Conservation (phyloP, 164 flowering plant genomes). For the Vitis labrusca region DNA sequence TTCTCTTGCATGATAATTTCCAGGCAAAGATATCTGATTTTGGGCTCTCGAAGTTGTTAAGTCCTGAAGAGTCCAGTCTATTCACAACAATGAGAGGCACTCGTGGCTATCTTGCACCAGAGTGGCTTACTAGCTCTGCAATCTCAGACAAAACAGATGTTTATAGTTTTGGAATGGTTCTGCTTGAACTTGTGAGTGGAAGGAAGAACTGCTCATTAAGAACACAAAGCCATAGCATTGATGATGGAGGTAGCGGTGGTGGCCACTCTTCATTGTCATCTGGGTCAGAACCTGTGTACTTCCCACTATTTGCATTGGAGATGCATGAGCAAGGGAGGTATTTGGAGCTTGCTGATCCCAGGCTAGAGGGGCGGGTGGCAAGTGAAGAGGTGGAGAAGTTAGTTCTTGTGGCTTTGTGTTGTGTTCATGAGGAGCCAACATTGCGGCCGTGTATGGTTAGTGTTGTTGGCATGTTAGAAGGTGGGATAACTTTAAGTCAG, state of each 20-base stretch:
- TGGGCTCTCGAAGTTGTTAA: constrained; percentile 80
- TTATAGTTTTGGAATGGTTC: constrained; percentile 92
- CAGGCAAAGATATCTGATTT: constrained; percentile 89
- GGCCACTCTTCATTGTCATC: constrained; percentile 40
- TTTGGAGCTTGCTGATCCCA: constrained; percentile 72
- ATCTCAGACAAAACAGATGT: constrained; percentile 90
- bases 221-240: constrained; percentile 35
- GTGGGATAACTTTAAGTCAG: constrained; percentile 36
- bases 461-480: constrained; percentile 91
- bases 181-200: constrained; percentile 81
- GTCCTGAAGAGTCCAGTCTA: constrained; percentile 64
- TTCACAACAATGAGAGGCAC: constrained; percentile 97
- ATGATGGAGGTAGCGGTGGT: constrained; percentile 25
- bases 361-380: constrained; percentile 64
- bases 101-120: constrained; percentile 93
- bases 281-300: constrained; percentile 42
- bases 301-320: constrained; percentile 75
- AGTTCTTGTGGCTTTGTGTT: constrained; percentile 78
- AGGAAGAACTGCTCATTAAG: constrained; percentile 61
- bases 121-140: constrained; percentile 90
- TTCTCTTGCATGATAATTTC: constrained; percentile 63
- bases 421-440: constrained; percentile 85
- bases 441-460: constrained; percentile 72
- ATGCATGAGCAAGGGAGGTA: constrained; percentile 84
- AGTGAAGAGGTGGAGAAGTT: constrained; percentile 66